A percentile compares a stretch with the other conserved stretches of the same genome.
phyloP scores from a whole-genome alignment of 83 land plant species.

The Diphasiastrum complanatum region DNA sequence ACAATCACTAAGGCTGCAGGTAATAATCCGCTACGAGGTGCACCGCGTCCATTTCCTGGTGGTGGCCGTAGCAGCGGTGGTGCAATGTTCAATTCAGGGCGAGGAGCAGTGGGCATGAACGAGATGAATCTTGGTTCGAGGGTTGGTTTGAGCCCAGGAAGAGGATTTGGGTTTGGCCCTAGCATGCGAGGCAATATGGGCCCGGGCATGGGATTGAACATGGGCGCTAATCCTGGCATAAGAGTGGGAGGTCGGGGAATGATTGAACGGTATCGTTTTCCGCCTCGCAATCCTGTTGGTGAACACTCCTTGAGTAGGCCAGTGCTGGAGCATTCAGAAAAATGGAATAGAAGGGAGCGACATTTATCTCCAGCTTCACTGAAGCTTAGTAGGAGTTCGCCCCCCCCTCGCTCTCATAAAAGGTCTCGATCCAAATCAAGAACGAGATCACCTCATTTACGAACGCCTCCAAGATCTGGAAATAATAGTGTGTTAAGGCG shows the following conservation, averaged over 20 bases:
- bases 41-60: conserved; percentile 5
- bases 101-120: not conserved
- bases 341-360: too few relatives aligned
- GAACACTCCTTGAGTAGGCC: too few relatives aligned
- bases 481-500: too few relatives aligned
- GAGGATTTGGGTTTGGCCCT: conserved; percentile 1
- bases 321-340: too few relatives aligned
- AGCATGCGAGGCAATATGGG: not conserved
- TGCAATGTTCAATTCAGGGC: not conserved
- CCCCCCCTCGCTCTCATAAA: too few relatives aligned
- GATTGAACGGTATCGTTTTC: too few relatives aligned
- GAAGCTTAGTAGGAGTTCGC: too few relatives aligned
- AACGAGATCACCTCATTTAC: not conserved
- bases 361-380: too few relatives aligned
- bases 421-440: conserved; percentile 3
- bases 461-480: too few relatives aligned
- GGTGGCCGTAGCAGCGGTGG: not conserved
- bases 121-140: not conserved
- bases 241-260: too few relatives aligned
- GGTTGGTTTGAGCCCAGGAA: conserved; percentile 1
- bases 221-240: not conserved
- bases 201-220: not conserved
- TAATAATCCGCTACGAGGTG: not conserved
- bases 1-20: conserved; percentile 11
- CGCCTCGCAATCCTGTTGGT: too few relatives aligned